phyloP scores from a whole-genome alignment of 352 stramenopile species.

The Pythium utonaiense region DNA sequence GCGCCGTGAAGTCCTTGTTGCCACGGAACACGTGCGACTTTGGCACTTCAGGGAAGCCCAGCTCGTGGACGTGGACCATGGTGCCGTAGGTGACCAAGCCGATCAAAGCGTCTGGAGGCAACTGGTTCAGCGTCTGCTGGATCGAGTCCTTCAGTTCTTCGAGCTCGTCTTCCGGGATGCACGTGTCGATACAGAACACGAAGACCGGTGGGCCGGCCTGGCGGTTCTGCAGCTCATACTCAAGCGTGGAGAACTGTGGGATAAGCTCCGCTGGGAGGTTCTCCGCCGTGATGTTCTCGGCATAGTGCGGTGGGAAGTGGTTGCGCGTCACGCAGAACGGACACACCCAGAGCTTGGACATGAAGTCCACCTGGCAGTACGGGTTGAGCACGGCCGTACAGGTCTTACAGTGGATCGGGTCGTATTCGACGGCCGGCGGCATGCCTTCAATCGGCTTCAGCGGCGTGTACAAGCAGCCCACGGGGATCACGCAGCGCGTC shows the following conservation, averaged over 20 bases:
- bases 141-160: constrained; percentile 98
- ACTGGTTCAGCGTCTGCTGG: constrained; percentile 96
- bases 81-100: constrained; percentile 99
- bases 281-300: constrained; percentile 97
- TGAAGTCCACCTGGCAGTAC: constrained; percentile 98
- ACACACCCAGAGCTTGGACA: constrained; percentile 99
- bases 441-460: constrained; percentile 96
- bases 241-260: constrained; percentile 98
- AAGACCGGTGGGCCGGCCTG: constrained; percentile 96
- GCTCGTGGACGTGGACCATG: constrained; percentile 99
- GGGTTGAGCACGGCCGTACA: constrained; percentile 98
- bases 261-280: constrained; percentile 99
- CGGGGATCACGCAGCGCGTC: constrained; percentile 96
- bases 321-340: constrained; percentile 99
- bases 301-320: constrained; percentile 95
- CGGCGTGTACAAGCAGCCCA: constrained; percentile 94
- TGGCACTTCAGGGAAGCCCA: constrained; percentile 94
- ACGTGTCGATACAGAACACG: constrained; percentile 98
- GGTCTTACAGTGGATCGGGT: constrained; percentile 98
- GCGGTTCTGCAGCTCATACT: constrained; percentile 97
- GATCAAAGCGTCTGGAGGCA: constrained; percentile 96
- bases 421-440: constrained; percentile 93
- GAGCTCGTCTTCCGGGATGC: constrained; percentile 95
- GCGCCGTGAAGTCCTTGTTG: constrained; percentile 96
- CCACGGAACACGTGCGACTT: constrained; percentile 99